phyloP scores from a whole-genome alignment of 2,329 filamentous ascomycete genomes.

The Colletotrichum aenigma region DNA sequence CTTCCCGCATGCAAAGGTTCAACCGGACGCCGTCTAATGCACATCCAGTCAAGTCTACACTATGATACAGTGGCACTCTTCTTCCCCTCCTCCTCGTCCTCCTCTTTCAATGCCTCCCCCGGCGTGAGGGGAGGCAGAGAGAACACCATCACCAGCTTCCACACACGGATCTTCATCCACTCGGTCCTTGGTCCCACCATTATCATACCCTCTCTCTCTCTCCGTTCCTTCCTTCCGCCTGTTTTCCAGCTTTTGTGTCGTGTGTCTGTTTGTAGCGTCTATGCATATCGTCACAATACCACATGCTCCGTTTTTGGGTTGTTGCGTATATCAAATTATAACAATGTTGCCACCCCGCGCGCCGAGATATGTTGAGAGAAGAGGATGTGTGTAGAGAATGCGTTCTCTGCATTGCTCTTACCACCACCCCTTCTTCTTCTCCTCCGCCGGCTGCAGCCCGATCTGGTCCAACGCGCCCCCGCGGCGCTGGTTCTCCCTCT shows the following conservation, averaged over 20 bases:
- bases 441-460: conserved; percentile 36
- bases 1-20: conserved; percentile 21
- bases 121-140: not conserved
- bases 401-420: conserved; percentile 22
- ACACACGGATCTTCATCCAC: not conserved
- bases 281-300: conserved; percentile 9
- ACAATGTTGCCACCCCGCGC: not conserved
- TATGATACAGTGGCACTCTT: conserved; percentile 42
- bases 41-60: conserved; percentile 43
- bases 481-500: conserved; percentile 53
- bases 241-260: not conserved
- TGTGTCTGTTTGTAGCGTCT: not conserved
- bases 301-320: not conserved
- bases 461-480: conserved; percentile 58
- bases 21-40: conserved; percentile 50
- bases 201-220: not conserved
- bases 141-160: not conserved
- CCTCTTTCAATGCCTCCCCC: not conserved
- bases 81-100: not conserved
- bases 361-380: not conserved
- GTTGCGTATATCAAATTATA: conserved; percentile 3
- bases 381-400: not conserved
- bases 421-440: conserved; percentile 52
- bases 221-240: not conserved
- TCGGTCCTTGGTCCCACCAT: not conserved